Base-by-base conservation (phyloP, 352 stramenopile genomes). In the Phytopythium helicoides region DNA sequence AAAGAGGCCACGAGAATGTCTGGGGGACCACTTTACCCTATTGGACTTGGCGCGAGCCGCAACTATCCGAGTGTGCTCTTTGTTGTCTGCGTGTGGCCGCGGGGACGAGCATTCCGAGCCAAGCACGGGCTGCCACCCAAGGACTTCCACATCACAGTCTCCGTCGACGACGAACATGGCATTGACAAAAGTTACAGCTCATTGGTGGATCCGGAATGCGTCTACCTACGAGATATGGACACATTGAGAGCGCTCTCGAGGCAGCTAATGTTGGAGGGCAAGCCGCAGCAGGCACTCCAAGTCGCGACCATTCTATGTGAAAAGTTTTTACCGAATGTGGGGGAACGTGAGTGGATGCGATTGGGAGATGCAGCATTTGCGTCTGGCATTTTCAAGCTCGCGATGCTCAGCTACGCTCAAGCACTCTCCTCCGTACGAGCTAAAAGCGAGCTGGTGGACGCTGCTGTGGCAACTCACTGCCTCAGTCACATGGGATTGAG, bases 1-100 rank as follows among this genome's bases (percentile, higher is more conserved):
- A 42, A 76, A 3, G 67, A 83, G 47, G 70, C 70, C 9, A 49
- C 40, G 15, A 52, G 54, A 2, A 36, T 71, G 35, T 19, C 75
- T 5, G 35, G 64, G 6, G 61, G 54, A 2, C 64, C 69, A 1
- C 67, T 72, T 40, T 81, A 81, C 33, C 60, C 61, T 0, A 67
- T 87, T 26, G 76, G 71, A 2, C 41, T 88, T 12, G 73, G 73
- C 15, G 59, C 54, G 15, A 53, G 50, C 10, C 8, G 15, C 3
- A 59, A 56, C 22, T 42, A 44, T 22, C 34, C 53, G 15, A 25
- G 7, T 35, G 63, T 86, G 12, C 73, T 64, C 57, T 88, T 86
- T 26, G 54, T 82, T 12, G 74, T 88, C 18, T 88, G 74, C 37
- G 64, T 82, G 38, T 88, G 77, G 77, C 74, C 72, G 3, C 68